These are phyloP conservation scores for Trichoderma sp. DNA, from an alignment of 2,329 filamentous ascomycete genomes.

Conservation along the genomic window DNA sequence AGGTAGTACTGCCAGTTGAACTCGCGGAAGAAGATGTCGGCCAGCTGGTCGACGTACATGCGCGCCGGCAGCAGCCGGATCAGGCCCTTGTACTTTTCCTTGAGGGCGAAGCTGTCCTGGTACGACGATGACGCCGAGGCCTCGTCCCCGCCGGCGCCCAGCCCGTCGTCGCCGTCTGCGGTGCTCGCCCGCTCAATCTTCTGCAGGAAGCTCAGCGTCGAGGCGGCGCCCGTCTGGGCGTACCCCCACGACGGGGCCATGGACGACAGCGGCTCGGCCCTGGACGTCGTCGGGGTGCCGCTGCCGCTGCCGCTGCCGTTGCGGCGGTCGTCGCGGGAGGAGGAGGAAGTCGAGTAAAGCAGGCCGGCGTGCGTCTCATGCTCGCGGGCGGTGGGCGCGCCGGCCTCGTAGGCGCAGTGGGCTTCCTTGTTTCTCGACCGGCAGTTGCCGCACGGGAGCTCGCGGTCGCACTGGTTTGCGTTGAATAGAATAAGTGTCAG, in stretches of 20 bases:
- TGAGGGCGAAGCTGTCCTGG: slow-evolving; percentile 44
- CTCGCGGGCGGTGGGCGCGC: slow-evolving; percentile 48
- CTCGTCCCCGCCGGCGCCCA: background rate
- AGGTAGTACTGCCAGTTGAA: slow-evolving; percentile 63
- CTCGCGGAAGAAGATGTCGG: slow-evolving; percentile 57
- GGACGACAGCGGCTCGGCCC: slow-evolving; percentile 43
- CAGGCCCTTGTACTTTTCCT: slow-evolving; percentile 61
- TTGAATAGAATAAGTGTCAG: too few relatives aligned
- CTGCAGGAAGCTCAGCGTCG: slow-evolving; percentile 58
- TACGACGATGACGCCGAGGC: slow-evolving; percentile 26
- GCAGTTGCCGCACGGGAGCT: slow-evolving; percentile 63
- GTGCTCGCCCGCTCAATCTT: slow-evolving; percentile 52
- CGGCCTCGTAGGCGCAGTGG: slow-evolving; percentile 60
- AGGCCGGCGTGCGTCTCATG: slow-evolving; percentile 30
- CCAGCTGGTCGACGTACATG: slow-evolving; percentile 56
- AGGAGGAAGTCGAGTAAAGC: background rate
- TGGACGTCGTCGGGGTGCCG: background rate
- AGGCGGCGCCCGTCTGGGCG: slow-evolving; percentile 52
- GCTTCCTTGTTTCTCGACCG: slow-evolving; percentile 58
- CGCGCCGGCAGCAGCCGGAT: slow-evolving; percentile 60
- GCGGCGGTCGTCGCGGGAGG: background rate
- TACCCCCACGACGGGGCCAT: slow-evolving; percentile 58
- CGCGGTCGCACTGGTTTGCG: slow-evolving; percentile 56
- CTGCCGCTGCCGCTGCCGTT: background rate
- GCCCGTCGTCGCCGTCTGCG: slow-evolving; percentile 38